A percentile compares a stretch with the other conserved stretches of the same genome.
phyloP scores from a whole-genome alignment of 2,329 filamentous ascomycete genomes.

The Corynespora cassiicola region DNA sequence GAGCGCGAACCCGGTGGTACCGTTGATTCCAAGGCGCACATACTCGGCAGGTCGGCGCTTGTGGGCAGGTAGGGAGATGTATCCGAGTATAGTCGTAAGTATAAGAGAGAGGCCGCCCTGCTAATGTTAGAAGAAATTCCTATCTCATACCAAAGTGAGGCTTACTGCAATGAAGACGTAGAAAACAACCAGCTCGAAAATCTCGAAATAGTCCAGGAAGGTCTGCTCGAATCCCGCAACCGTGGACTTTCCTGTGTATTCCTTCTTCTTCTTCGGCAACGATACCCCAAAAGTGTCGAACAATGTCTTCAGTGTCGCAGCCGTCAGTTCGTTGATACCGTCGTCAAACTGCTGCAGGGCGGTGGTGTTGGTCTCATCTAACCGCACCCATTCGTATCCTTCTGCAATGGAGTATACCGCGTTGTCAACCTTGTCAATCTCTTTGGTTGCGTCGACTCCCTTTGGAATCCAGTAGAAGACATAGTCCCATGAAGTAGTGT shows the following conservation, averaged over 20 bases:
- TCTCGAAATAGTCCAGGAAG: constrained; percentile 16
- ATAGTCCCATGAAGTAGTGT: constrained; percentile 15
- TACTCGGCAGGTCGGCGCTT: constrained; percentile 26
- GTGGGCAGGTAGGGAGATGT: constrained; percentile 30
- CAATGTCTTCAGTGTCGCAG: constrained; percentile 23
- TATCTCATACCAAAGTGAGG: neutral
- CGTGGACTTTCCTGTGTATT: constrained; percentile 4
- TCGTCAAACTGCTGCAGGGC: constrained; percentile 9
- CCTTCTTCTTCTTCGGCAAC: constrained; percentile 19
- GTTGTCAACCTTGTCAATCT: constrained; percentile 15
- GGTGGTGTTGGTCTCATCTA: constrained; percentile 21
- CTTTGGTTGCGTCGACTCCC: constrained; percentile 27
- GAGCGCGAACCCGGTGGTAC: constrained; percentile 26
- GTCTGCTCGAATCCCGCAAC: constrained; percentile 6
- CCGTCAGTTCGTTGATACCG: constrained; percentile 15
- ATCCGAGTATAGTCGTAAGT: constrained; percentile 30
- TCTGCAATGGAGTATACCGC: constrained; percentile 13
- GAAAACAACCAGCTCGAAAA: constrained; percentile 36
- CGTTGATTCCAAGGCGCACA: constrained; percentile 27
- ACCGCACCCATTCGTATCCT: constrained; percentile 13
- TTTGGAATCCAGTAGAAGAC: constrained; percentile 31
- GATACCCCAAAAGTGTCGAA: constrained; percentile 31
- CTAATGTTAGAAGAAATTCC: constrained; percentile 2
- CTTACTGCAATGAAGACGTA: constrained; percentile 37
- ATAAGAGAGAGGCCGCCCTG: constrained; percentile 34